A percentile compares a stretch with the other conserved stretches of the same genome.
Conservation (phyloP, 441 rosid genomes). For the Pelargonium citronellum region DNA sequence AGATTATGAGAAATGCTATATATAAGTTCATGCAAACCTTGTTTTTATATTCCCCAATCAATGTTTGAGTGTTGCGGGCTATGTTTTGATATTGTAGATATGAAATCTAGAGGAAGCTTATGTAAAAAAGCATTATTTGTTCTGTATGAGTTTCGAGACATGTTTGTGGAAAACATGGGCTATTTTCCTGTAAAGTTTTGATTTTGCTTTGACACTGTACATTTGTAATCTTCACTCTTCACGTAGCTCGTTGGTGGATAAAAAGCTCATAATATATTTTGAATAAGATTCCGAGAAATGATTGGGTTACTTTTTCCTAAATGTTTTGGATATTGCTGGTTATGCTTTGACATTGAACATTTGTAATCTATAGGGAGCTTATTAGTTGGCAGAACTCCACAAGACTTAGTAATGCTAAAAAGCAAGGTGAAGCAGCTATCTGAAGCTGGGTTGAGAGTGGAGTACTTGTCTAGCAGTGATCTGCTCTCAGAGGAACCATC, state of each 20-base stretch:
- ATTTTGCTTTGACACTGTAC: background rate
- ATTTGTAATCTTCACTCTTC: background rate
- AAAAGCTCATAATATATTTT: background rate
- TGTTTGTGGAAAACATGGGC: background rate
- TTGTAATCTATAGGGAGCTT: conserved; percentile 31
- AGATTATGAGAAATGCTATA: too few species aligned
- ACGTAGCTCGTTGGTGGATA: background rate
- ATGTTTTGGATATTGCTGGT: background rate
- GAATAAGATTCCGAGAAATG: background rate
- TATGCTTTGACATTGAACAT: background rate
- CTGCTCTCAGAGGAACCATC: conserved; percentile 55
- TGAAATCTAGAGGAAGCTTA: background rate
- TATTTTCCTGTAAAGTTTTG: background rate
- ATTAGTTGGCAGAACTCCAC: conserved; percentile 53
- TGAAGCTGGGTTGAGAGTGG: conserved; percentile 65
- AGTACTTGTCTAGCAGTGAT: conserved; percentile 54
- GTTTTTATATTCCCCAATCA: too few species aligned
- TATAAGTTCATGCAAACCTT: too few species aligned
- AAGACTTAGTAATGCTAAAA: conserved; percentile 48
- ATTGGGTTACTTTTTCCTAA: background rate
- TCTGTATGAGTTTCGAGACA: background rate
- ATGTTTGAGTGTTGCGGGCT: background rate
- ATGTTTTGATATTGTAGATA: background rate
- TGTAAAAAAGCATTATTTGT: background rate
- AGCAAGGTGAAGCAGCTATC: conserved; percentile 52